phyloP scores from a whole-genome alignment of 768 basidiomycete genomes.

The Calocybe cyanea region DNA sequence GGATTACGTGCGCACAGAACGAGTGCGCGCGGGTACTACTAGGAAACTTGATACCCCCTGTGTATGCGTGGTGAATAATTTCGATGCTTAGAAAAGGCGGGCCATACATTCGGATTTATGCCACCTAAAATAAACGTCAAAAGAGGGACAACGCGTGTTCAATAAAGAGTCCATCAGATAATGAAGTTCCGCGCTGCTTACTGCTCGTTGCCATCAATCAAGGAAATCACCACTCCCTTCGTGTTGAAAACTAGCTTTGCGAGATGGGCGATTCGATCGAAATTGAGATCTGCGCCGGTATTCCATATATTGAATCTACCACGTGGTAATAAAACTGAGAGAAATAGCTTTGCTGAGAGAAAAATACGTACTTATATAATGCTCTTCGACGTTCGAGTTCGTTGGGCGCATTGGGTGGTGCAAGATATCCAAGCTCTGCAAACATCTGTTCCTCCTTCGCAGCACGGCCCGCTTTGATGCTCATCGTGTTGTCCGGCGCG shows the following conservation, averaged over 20 bases:
- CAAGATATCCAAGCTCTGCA: constrained; percentile 60
- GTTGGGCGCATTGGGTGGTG: constrained; percentile 80
- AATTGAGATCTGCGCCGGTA: constrained; percentile 82
- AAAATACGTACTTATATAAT: constrained; percentile 65
- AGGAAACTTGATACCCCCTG: constrained; percentile 41
- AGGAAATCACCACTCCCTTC: constrained; percentile 75
- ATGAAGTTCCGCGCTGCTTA: constrained; percentile 34
- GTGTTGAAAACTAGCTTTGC: constrained; percentile 92
- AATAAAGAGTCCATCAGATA: not conserved
- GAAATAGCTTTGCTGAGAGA: not conserved
- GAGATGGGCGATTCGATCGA: constrained; percentile 90
- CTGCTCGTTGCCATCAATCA: constrained; percentile 85
- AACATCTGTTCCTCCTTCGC: constrained; percentile 70
- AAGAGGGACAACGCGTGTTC: constrained; percentile 1
- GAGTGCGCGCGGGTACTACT: constrained; percentile 54
- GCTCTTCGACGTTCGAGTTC: constrained; percentile 81
- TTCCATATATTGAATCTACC: constrained; percentile 87
- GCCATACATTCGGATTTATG: constrained; percentile 82
- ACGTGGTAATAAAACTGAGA: constrained; percentile 1
- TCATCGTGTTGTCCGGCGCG: constrained; percentile 23
- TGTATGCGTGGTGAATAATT: constrained; percentile 8
- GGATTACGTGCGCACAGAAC: constrained; percentile 81
- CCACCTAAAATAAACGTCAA: constrained; percentile 50
- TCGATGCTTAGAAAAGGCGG: constrained; percentile 3
- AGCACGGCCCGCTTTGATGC: constrained; percentile 39